These are phyloP conservation scores for Stachybotrys echinatus DNA, from an alignment of 2,329 filamentous ascomycete genomes.

Conservation along the genomic window DNA sequence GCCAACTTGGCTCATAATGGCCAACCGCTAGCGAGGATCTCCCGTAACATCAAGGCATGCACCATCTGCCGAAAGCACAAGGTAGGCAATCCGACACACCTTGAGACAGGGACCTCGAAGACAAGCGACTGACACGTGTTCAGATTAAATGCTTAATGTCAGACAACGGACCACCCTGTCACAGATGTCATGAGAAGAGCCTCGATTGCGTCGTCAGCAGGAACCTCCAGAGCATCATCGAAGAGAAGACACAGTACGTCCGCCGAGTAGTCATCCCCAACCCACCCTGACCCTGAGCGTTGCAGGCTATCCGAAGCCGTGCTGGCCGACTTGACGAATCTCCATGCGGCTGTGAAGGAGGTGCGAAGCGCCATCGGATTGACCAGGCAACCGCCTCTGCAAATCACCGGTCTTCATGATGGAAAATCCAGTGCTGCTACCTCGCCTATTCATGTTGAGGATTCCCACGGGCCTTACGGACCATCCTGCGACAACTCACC, in stretches of 20 bases:
- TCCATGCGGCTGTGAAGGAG: constrained; percentile 16
- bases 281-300: background rate
- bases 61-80: constrained; percentile 35
- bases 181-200: constrained; percentile 28
- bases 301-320: constrained; percentile 11
- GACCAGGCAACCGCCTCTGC: constrained; percentile 15
- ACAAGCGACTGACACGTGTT: background rate
- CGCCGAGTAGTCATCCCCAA: background rate
- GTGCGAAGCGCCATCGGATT: constrained; percentile 17
- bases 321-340: constrained; percentile 16
- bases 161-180: constrained; percentile 30
- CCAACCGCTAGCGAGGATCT: constrained; percentile 24
- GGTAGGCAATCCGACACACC: too few species aligned
- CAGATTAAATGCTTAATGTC: constrained; percentile 38
- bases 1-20: constrained; percentile 4
- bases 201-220: constrained; percentile 33
- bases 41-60: constrained; percentile 34
- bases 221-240: constrained; percentile 35
- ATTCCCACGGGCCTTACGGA: constrained; percentile 10
- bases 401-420: constrained; percentile 13
- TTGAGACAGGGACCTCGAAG: background rate
- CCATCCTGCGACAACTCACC: constrained; percentile 22
- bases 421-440: constrained; percentile 8
- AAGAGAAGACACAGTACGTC: constrained; percentile 32
- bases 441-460: constrained; percentile 10